Evolutionary conservation across 306 rosid species (phyloP), one percentile per base, ranked within the genome.

Genomic region (Quercus suber): DNA sequence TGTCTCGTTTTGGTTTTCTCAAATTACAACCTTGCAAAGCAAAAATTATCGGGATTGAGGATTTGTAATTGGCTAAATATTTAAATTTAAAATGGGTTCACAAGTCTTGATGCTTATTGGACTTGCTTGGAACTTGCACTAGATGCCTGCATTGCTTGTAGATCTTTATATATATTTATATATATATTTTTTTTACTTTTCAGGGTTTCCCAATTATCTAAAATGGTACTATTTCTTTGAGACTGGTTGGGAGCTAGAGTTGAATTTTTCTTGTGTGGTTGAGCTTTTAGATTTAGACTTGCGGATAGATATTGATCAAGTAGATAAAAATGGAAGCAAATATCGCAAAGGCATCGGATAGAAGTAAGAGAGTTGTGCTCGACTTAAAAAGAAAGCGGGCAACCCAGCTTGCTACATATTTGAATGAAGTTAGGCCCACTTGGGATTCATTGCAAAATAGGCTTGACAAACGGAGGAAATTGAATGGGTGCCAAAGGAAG

Each of bases 341-440:
- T 43, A 74, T 25, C 85, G 91, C 60, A 77, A 89, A 79, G 93
- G 93, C 73, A 86, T 92, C 68, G 94, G 98, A 85, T 90, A 87
- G 81, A 28, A 52, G 69, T 53, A 82, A n/a, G 51, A 73, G 74
- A 69, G 91, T 37, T 78, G 53, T 76, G 57, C 79, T 41, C 2
- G 68, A 76, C 72, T 78, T 84, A 64, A 93, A 94, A 78, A 86
- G 93, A 73, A 94, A 90, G 80, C 83, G 86, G 65, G 88, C 88
- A 43, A 67, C 79, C 20, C 84, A 69, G 68, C 60, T 43, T 80
- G 91, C 80, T 85, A 61, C 80, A 28, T 61, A 76, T 82, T 70
- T 69, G 25, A 74, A 81, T 45, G 89, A 85, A 85, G 90, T 73
- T 71, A 70, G 79, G 88, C 61, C 82, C 35, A 71, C 81, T 27